Evolutionary conservation across 768 basidiomycete genomes (phyloP).

Genomic region (Calocera viscosa): DNA sequence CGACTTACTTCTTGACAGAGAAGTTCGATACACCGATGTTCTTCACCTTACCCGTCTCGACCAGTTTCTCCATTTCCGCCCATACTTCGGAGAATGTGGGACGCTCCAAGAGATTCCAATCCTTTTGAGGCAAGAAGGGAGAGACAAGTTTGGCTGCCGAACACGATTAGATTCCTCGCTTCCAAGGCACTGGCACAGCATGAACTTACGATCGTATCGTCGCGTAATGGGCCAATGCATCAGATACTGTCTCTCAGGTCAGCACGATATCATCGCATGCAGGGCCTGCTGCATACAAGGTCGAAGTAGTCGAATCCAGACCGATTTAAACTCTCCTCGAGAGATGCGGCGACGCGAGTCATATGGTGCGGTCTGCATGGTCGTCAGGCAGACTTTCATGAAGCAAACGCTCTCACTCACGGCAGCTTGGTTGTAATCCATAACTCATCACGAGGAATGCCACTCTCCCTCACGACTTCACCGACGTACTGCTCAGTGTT

Average conservation of each 20-base stretch:
- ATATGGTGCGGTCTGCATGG: not conserved
- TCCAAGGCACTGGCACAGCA: not conserved
- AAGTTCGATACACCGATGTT: conserved; percentile 48
- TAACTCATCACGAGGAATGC: conserved; percentile 17
- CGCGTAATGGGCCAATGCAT: not conserved
- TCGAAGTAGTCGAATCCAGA: not conserved
- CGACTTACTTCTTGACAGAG: conserved; percentile 35
- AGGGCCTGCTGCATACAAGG: not conserved
- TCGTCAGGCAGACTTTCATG: not conserved
- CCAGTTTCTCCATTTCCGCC: conserved; percentile 22
- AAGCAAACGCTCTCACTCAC: not conserved
- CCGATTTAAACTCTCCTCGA: not conserved
- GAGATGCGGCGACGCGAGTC: not conserved
- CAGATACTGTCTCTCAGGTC: not conserved
- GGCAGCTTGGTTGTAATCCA: conserved; percentile 18
- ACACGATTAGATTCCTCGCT: not conserved
- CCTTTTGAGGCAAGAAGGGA: not conserved
- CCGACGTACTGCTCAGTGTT: conserved; percentile 17
- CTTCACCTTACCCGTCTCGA: conserved; percentile 32
- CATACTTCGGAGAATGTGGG: conserved; percentile 20
- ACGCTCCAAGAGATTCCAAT: not conserved
- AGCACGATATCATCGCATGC: not conserved
- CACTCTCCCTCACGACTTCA: conserved; percentile 16
- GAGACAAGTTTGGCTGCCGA: not conserved
- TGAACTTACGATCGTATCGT: not conserved